Base-by-base conservation (phyloP, 495 filamentous ascomycete genomes). In the Mytilinidion resinicola region DNA sequence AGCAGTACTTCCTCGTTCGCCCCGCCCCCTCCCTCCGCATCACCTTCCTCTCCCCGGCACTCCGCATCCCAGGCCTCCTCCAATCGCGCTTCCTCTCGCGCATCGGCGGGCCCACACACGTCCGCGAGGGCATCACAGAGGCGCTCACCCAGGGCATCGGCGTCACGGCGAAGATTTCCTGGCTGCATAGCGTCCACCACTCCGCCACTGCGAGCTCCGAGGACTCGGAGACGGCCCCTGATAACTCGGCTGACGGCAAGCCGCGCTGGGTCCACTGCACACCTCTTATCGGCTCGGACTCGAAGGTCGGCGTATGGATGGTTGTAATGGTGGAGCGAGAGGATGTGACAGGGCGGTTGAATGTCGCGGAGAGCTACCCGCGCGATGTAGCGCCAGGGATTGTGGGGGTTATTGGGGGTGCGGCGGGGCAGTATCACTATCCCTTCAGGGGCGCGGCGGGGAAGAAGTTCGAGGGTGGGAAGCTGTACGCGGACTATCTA, bases 271-370 rank as follows among this genome's bases (percentile, higher is more conserved):
- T 86, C 41, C 82, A 85, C 60, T 83, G 80, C 67, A 85, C 82
- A 35, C 82, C 83, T 10, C 69, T 86, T 11, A 49, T 82, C 12
- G 82, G 83, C 0, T 73, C 68, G 34, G 78, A 85, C 57, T 78
- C 80, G 14, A 71, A 76, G 9, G 74, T 85, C 9, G 84, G 83
- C 50, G 82, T 84, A 0, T 85, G 81, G 82, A 83, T 87, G 80
- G 74, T 86, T 15, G 77, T 85, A 0, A 75, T 86, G 63, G 77
- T 85, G 0, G 82, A 85, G 53, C 69, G 70, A 33, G 76, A 78
- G 38, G 65, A 67, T 11, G 62, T 71, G 11, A 73, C 68, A 1
- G 62, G 62, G 1, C 9, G 25, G 5, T 19, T 68, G 37, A 68
- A 61, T 47, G 19, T 8, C 5, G 12, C 14, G 25, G 39, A 9